Conservation (phyloP, 805 yeast species). For the Saccharomyces jurei region DNA sequence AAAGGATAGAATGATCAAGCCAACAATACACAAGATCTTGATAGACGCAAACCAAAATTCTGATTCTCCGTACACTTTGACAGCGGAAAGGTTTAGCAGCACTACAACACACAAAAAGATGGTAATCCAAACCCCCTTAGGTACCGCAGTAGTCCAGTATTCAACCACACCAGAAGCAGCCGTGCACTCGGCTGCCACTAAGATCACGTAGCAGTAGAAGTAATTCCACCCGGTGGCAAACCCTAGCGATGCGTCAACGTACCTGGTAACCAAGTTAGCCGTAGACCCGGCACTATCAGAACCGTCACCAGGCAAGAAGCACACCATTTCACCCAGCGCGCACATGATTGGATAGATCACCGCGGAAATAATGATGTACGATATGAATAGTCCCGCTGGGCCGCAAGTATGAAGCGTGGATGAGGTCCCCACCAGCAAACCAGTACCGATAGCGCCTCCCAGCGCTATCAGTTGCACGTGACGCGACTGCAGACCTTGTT, state of each 20-base stretch:
- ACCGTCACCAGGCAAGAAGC: constrained; percentile 53
- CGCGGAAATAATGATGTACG: constrained; percentile 54
- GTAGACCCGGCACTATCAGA: constrained; percentile 40
- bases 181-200: constrained; percentile 52
- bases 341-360: constrained; percentile 61
- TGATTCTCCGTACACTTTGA: constrained; percentile 38
- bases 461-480: constrained; percentile 77
- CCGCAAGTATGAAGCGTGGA: constrained; percentile 56
- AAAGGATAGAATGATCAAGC: constrained; percentile 38
- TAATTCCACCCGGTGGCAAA: constrained; percentile 57
- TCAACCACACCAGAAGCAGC: constrained; percentile 57
- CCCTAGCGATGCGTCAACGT: constrained; percentile 50
- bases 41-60: constrained; percentile 37
- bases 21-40: constrained; percentile 39
- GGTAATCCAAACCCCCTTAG: constrained; percentile 54
- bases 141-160: constrained; percentile 50
- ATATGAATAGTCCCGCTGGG: constrained; percentile 58
- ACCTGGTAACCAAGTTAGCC: constrained; percentile 50
- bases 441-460: constrained; percentile 81
- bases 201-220: constrained; percentile 40
- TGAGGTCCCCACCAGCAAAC: constrained; percentile 71
- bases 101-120: constrained; percentile 43
- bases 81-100: constrained; percentile 44
- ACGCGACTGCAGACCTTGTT: constrained; percentile 40
- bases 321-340: constrained; percentile 60